phyloP scores from a whole-genome alignment of 305 asterid genomes.

The Fraxinus latifolia region DNA sequence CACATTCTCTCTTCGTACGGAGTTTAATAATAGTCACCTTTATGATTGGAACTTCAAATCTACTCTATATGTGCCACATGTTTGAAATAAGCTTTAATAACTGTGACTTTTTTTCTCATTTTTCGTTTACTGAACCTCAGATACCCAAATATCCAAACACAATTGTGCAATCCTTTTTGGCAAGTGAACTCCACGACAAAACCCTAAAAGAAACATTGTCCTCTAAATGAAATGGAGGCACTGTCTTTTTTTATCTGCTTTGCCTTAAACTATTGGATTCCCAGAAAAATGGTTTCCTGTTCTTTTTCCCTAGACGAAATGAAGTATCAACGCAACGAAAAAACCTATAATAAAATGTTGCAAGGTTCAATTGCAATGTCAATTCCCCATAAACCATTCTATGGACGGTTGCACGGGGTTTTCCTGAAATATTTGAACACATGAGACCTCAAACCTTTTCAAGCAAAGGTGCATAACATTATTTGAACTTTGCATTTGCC shows the following conservation, averaged over 20 bases:
- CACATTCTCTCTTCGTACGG: neutral
- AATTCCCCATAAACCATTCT: neutral
- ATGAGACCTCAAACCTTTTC: slow-evolving; percentile 6
- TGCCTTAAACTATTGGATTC: neutral
- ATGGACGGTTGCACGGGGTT: neutral
- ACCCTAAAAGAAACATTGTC: slow-evolving; percentile 14
- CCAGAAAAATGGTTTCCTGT: slow-evolving; percentile 4
- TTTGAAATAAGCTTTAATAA: slow-evolving; percentile 15
- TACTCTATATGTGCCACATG: slow-evolving; percentile 2
- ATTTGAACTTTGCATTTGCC: slow-evolving; percentile 1
- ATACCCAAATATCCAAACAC: slow-evolving; percentile 3
- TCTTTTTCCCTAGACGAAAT: slow-evolving; percentile 8
- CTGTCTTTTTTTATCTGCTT: neutral
- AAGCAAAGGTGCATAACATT: slow-evolving; percentile 4
- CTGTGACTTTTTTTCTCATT: slow-evolving; percentile 3
- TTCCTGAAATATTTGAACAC: neutral
- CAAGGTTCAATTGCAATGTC: neutral
- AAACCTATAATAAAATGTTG: neutral
- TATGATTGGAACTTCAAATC: neutral
- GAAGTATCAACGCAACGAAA: slow-evolving; percentile 10
- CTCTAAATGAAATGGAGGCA: slow-evolving; percentile 12
- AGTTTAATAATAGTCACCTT: neutral
- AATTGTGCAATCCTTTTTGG: neutral
- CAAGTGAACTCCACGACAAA: slow-evolving; percentile 1
- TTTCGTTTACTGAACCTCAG: neutral